Conservation (phyloP, 2,329 filamentous ascomycete species). For the Sphaerulina vaccinii region DNA sequence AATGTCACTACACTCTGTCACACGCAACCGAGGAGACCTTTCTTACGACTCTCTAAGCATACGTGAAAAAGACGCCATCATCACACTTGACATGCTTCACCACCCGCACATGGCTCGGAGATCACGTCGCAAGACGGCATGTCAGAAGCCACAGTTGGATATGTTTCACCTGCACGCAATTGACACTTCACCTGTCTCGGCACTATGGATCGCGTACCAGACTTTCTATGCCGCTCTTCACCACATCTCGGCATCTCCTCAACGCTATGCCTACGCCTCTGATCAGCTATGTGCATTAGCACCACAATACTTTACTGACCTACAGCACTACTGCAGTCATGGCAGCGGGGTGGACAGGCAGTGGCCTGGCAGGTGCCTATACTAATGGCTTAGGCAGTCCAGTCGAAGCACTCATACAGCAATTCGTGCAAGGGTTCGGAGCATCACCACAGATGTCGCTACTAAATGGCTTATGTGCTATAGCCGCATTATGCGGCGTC, state of each 20-base stretch:
- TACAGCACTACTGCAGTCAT: not conserved
- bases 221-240: not conserved
- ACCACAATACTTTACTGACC: not conserved
- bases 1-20: no score
- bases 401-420: not conserved
- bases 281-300: not conserved
- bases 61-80: not conserved
- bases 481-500: not conserved
- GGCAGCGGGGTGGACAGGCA: not conserved
- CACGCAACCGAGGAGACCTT: no score
- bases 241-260: not conserved
- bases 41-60: no score
- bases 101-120: not conserved
- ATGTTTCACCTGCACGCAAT: not conserved
- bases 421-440: not conserved
- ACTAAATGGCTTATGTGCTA: not conserved
- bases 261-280: not conserved
- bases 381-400: not conserved
- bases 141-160: not conserved
- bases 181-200: conserved; percentile 6
- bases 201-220: not conserved
- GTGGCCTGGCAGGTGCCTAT: not conserved
- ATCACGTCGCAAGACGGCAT: not conserved
- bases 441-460: not conserved
- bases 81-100: not conserved